Percentiles rank a stretch among this genome's conserved stretches.
phyloP scores from a whole-genome alignment of 192 early-diverging fungal genomes.

The Coemansia sp. region DNA sequence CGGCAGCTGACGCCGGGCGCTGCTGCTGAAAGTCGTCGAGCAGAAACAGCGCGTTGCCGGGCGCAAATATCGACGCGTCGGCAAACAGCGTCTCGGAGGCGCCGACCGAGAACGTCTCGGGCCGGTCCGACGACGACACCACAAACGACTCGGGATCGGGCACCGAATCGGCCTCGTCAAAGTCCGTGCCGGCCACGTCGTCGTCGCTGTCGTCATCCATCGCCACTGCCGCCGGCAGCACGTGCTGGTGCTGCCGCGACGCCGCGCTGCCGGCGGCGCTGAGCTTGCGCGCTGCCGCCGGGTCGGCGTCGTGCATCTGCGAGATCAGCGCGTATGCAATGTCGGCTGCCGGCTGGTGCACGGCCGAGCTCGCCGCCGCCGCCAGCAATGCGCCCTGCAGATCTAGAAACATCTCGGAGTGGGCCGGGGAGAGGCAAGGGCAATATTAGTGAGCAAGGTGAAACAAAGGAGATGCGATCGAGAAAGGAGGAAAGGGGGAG shows the following conservation, averaged over 20 bases:
- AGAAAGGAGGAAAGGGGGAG: not conserved
- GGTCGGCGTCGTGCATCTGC: conserved; percentile 16
- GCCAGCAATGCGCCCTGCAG: conserved; percentile 45
- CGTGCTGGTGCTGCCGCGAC: conserved; percentile 10
- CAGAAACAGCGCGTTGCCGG: conserved; percentile 35
- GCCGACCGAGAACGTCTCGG: conserved; percentile 43
- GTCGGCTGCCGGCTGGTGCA: conserved; percentile 36
- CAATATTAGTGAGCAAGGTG: not conserved
- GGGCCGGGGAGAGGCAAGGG: not conserved
- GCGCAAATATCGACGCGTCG: conserved; percentile 47
- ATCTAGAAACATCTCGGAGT: conserved; percentile 35
- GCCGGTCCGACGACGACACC: conserved; percentile 35
- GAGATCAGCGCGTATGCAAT: conserved; percentile 43
- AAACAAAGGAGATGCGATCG: not conserved
- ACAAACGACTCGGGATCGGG: conserved; percentile 52
- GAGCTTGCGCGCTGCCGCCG: conserved; percentile 2
- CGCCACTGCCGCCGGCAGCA: conserved; percentile 8
- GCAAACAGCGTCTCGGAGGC: conserved; percentile 38
- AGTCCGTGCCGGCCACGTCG: conserved; percentile 17
- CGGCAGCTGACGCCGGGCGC: not conserved
- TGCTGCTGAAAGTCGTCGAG: conserved; percentile 28
- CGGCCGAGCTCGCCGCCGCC: conserved; percentile 21
- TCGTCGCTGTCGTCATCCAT: conserved; percentile 16
- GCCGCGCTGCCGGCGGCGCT: not conserved
- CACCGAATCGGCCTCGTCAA: conserved; percentile 44